Conservation (phyloP, 2,329 filamentous ascomycete genomes). For the Malbranchea zuffiana region DNA sequence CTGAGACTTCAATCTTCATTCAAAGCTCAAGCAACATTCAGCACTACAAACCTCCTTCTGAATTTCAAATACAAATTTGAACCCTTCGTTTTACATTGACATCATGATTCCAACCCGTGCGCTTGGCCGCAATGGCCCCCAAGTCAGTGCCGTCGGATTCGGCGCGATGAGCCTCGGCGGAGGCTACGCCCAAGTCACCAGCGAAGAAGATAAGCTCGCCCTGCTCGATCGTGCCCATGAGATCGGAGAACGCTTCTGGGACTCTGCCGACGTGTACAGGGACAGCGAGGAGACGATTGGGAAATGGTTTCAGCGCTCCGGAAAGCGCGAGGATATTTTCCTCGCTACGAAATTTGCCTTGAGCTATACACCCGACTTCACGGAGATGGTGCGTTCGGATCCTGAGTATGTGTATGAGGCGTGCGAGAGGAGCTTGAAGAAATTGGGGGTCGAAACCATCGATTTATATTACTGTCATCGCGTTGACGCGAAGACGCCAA, state of each 20-base stretch:
- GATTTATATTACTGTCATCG: conserved; percentile 48
- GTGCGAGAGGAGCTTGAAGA: neutral
- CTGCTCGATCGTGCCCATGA: conserved; percentile 38
- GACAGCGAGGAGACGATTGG: conserved; percentile 41
- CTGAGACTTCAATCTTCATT: too few relatives aligned
- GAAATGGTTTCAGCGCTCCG: conserved; percentile 39
- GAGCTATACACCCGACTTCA: neutral
- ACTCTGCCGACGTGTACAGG: conserved; percentile 34
- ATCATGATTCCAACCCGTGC: neutral
- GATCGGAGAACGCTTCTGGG: conserved; percentile 36
- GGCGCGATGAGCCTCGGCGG: conserved; percentile 20
- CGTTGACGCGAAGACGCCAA: conserved; percentile 40
- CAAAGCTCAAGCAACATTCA: too few relatives aligned
- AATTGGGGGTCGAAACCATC: conserved; percentile 40
- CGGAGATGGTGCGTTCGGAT: conserved; percentile 29
- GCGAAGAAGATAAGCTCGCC: conserved; percentile 35
- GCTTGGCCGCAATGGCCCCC: conserved; percentile 2
- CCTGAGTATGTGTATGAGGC: conserved; percentile 22
- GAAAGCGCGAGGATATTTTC: conserved; percentile 40
- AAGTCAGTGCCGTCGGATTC: neutral
- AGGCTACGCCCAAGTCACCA: conserved; percentile 22
- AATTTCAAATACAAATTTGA: neutral
- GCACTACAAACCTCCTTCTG: neutral
- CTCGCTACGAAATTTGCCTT: conserved; percentile 44
- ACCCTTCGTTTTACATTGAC: neutral